A percentile compares a stretch with the other conserved stretches of the same genome.
Evolutionary conservation across 495 filamentous ascomycete species (phyloP).

Genomic region (Entonaema liquescens): DNA sequence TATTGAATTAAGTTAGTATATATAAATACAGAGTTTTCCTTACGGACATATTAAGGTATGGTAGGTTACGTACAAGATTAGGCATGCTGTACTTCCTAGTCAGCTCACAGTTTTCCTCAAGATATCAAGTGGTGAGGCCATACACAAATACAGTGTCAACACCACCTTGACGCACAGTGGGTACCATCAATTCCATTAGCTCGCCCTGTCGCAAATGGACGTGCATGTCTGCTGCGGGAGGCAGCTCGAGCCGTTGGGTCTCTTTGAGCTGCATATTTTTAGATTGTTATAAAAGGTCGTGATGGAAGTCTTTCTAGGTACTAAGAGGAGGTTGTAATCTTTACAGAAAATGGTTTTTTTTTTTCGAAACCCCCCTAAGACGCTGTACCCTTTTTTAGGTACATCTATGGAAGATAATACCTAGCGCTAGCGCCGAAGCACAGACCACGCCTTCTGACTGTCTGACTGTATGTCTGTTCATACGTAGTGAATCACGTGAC

Average conservation of each 20-base stretch:
- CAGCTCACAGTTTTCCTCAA: constrained; percentile 8
- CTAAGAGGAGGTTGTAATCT: background rate
- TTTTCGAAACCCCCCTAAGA: background rate
- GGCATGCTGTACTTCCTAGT: constrained; percentile 32
- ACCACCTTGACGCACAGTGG: constrained; percentile 71
- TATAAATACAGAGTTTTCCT: background rate
- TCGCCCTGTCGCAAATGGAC: constrained; percentile 79
- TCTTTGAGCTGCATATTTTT: constrained; percentile 54
- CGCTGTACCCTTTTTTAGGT: background rate
- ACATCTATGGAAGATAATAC: background rate
- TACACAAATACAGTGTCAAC: constrained; percentile 80
- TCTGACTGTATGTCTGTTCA: too few species aligned
- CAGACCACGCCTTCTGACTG: background rate
- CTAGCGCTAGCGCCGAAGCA: background rate
- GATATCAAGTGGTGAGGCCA: constrained; percentile 10
- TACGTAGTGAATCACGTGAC: background rate
- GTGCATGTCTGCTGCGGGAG: constrained; percentile 70
- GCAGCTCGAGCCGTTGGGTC: constrained; percentile 63
- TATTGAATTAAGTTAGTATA: background rate
- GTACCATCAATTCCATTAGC: constrained; percentile 85
- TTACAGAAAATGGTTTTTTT: background rate
- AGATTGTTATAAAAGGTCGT: background rate
- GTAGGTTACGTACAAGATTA: constrained; percentile 59
- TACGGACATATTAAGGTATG: too few species aligned
- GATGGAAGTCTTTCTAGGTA: background rate